Evolutionary conservation across 441 rosid genomes (phyloP).

Genomic region (Pelargonium citronellum): DNA sequence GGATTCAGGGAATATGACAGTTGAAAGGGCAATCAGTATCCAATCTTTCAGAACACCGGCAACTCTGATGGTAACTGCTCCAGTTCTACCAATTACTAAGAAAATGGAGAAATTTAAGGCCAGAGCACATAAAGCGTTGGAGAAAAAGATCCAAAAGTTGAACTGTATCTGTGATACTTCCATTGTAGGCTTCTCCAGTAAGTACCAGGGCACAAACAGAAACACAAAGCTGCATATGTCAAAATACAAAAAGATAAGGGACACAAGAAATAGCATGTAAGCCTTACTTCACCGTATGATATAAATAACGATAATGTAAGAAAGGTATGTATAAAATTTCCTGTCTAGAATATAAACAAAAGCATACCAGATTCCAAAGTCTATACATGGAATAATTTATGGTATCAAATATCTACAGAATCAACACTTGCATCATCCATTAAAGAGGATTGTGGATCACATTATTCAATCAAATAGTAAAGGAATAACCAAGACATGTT

Average conservation of each 20-base stretch:
- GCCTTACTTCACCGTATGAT: not conserved
- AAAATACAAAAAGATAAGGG: slow-evolving; percentile 17
- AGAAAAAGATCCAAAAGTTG: slow-evolving; percentile 97
- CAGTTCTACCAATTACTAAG: slow-evolving; percentile 95
- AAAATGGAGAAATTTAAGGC: slow-evolving; percentile 95
- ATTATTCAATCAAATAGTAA: not conserved
- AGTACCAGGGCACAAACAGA: slow-evolving; percentile 88
- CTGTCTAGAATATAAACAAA: not conserved
- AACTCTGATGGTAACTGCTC: slow-evolving; percentile 94
- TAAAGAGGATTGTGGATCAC: not conserved
- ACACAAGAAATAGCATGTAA: not conserved
- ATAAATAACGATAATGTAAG: not conserved
- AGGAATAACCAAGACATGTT: no score
- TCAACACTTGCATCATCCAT: not conserved
- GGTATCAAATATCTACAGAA: not conserved
- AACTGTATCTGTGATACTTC: slow-evolving; percentile 85
- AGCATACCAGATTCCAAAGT: not conserved
- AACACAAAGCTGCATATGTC: slow-evolving; percentile 75
- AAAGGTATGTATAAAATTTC: no score
- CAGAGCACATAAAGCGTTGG: slow-evolving; percentile 92
- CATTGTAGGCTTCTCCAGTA: slow-evolving; percentile 84
- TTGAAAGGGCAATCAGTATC: slow-evolving; percentile 99
- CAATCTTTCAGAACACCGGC: slow-evolving; percentile 99
- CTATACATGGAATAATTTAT: not conserved
- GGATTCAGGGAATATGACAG: slow-evolving; percentile 94